Base-by-base conservation (phyloP, 768 basidiomycete genomes). In the Termitomyces bulborhizus region DNA sequence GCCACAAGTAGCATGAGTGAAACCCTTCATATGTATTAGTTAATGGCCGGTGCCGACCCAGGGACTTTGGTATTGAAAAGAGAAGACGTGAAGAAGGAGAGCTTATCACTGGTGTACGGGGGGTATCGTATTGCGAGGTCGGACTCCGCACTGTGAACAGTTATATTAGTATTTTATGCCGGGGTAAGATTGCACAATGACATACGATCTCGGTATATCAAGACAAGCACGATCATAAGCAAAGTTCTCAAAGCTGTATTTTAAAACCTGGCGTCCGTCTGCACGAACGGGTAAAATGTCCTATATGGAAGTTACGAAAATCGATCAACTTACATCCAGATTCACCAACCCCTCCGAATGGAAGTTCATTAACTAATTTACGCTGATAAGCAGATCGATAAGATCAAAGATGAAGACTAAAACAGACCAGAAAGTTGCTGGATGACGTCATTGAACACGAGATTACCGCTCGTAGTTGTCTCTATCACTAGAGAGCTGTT, bases 361-460 rank as follows among this genome's bases (percentile, higher is more conserved):
- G 82, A 46, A 82, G 62, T 36, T 65, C 61, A 49, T 67, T 59
- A 24, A 70, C 69, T 56, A 15, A 12, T 66, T 34, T 5, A 24
- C 11, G 36, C 7, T 13, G 15, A 43, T 57, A 66, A 56, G 27
- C 1, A 44, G 47, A 18, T 11, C 3, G 18, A 29, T 16, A 27
- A 44, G 27, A 29, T 32, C 36, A 32, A 34, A 46, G 41, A 37
- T 26, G 27, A 53, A 36, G 32, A 48, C 11, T n/a, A 6, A 24
- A 31, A 63, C 75, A 18, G 54, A 84, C 83, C 71, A 21, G 68
- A 58, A 6, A 84, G 65, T 40, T 83, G 82, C 58, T 76, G 75
- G 66, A 86, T 70, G 0, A 76, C 78, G 56, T 90, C 87, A 57
- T 87, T 87, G 53, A 84, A 76, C 0, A 77, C 67, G 4, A 84